phyloP scores from a whole-genome alignment of 495 filamentous ascomycete genomes.

The Jackrogersella multiformis region DNA sequence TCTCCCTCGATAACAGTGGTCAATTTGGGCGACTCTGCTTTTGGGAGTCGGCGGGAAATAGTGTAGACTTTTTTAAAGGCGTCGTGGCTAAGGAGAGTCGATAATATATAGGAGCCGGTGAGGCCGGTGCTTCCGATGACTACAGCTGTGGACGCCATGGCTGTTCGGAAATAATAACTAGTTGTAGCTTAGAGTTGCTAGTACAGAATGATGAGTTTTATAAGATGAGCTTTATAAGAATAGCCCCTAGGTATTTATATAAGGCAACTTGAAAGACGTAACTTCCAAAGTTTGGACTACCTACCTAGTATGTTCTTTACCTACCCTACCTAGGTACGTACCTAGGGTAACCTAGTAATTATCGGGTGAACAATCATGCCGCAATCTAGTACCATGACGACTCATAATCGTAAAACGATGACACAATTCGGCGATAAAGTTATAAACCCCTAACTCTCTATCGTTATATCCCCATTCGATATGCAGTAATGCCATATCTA shows the following conservation, averaged over 20 bases:
- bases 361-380: conserved; percentile 9
- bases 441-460: not conserved
- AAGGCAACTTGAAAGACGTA: not conserved
- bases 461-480: not conserved
- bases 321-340: not conserved
- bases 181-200: too few relatives aligned
- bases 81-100: conserved; percentile 59
- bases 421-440: not conserved
- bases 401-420: not conserved
- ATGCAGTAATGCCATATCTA: not conserved
- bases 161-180: not conserved
- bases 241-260: too few relatives aligned
- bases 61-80: conserved; percentile 60
- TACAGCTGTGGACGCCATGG: conserved; percentile 55
- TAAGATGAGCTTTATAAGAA: too few relatives aligned
- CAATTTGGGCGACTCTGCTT: conserved; percentile 59
- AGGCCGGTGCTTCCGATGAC: conserved; percentile 67
- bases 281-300: not conserved
- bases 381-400: not conserved
- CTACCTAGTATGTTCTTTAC: too few relatives aligned
- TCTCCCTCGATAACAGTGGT: conserved; percentile 58
- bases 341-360: not conserved
- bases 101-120: conserved; percentile 65
- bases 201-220: too few relatives aligned
- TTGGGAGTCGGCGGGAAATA: conserved; percentile 64